Conservation (phyloP, 163 green algal genomes). For the Volvox carteri region DNA sequence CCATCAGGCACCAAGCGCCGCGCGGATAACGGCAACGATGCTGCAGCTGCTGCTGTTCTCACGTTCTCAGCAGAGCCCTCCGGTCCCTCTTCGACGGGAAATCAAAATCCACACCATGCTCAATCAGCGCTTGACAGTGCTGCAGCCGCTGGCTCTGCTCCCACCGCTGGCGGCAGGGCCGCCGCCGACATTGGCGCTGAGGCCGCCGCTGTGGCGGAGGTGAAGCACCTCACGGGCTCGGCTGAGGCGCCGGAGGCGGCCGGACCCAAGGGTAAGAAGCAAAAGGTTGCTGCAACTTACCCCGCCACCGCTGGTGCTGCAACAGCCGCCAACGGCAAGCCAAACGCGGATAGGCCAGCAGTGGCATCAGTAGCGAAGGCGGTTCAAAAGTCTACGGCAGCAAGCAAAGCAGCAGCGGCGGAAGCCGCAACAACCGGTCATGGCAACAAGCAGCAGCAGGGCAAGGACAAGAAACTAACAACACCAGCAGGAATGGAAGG, state of each 20-base stretch:
- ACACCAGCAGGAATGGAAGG: background rate
- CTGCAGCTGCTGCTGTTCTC: background rate
- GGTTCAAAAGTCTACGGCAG: background rate
- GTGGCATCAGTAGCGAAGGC: background rate
- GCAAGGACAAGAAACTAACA: background rate
- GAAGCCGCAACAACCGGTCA: background rate
- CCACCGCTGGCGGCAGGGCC: too few relatives aligned
- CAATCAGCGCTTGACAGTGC: background rate
- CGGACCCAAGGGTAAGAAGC: background rate
- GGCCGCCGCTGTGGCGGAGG: background rate
- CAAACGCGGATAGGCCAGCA: background rate
- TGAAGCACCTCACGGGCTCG: too few relatives aligned
- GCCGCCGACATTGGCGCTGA: background rate
- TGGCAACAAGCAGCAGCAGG: background rate
- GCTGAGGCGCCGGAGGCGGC: too few relatives aligned
- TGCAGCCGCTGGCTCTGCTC: too few relatives aligned
- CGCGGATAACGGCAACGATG: background rate
- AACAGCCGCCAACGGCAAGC: background rate
- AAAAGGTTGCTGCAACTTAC: background rate
- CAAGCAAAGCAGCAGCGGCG: background rate
- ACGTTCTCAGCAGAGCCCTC: background rate
- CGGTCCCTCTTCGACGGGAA: background rate
- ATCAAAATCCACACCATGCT: too few relatives aligned
- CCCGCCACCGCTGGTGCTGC: background rate
- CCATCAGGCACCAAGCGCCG: constrained; percentile 23